Evolutionary conservation across 805 yeast species (phyloP), one percentile per base, ranked within the genome.

Genomic region (Metschnikowia aberdeeniae): DNA sequence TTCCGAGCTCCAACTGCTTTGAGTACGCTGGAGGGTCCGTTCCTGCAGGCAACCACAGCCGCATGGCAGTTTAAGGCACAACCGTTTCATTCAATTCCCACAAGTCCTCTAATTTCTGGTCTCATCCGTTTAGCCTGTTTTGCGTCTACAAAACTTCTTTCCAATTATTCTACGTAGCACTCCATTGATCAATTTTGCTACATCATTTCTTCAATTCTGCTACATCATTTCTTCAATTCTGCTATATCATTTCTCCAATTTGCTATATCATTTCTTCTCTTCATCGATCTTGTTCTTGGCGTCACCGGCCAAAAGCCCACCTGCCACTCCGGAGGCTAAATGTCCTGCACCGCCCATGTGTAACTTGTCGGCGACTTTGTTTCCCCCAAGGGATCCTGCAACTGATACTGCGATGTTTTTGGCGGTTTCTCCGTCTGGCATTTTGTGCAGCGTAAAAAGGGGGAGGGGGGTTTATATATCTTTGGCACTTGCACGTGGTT

Each of bases 311-410:
- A 55, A 63, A 10, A 67, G 47, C 8, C 68, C 58, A 3, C 72
- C 72, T 6, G 59, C 64, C 30, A 67, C 51, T 1, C 68, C 61
- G 34, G 62, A 50, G 10, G 61, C 70, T 45, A 67, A 56, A 49
- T 67, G 72, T 14, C 70, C 70, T 3, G 50, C 67, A 10, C 47
- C 45, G 3, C 72, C 72, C 34, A 64, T 43, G 17, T 53, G 57
- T 19, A 63, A 53, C 38, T 56, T 58, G 45, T 67, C 70, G 14
- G 72, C 72, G 6, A 63, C 62, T 54, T 65, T 64, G 54, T 62
- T 63, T n/a, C 68, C 72, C 5, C 61, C 69, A 14, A 67, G n/a
- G n/a, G 70, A 64, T 4, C 72, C 72, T 4, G 61, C 70, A 31
- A 67, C 66, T 4, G 64, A 57, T 17, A 61, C 67, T 6, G 63